Percentiles rank a stretch among this genome's conserved stretches.
phyloP scores from a whole-genome alignment of 352 stramenopile genomes.

The Phytophthora fragariaefolia region DNA sequence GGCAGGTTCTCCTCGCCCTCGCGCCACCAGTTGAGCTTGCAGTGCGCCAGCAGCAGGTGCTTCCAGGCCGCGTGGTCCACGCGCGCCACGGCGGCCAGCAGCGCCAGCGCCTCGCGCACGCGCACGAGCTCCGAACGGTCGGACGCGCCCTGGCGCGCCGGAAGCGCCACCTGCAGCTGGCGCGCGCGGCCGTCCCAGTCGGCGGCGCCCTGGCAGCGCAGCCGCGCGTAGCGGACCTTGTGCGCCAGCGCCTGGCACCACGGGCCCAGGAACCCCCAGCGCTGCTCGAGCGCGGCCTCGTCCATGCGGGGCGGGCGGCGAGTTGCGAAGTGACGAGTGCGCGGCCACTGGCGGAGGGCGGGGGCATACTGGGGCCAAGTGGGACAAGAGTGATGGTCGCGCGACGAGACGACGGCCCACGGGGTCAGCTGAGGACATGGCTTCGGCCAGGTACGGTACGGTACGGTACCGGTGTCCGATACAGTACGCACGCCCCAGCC shows the following conservation, averaged over 20 bases:
- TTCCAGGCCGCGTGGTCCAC: slow-evolving; percentile 37
- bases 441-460: too few species aligned
- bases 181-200: slow-evolving; percentile 1
- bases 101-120: slow-evolving; percentile 34
- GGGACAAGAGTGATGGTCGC: too few species aligned
- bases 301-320: too few species aligned
- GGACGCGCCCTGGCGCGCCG: slow-evolving; percentile 8
- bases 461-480: too few species aligned
- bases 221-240: slow-evolving; percentile 5
- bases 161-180: slow-evolving; percentile 18
- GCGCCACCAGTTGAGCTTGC: slow-evolving; percentile 32
- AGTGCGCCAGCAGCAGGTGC: slow-evolving; percentile 31
- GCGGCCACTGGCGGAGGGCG: too few species aligned
- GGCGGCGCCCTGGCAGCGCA: slow-evolving; percentile 9
- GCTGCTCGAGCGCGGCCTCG: too few species aligned
- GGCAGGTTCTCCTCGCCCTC: slow-evolving; percentile 30
- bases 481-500: too few species aligned
- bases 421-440: too few species aligned
- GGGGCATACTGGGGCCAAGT: too few species aligned
- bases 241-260: slow-evolving; percentile 7
- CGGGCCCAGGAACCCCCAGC: slow-evolving; percentile 20
- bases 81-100: slow-evolving; percentile 31
- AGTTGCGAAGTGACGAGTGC: too few species aligned
- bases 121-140: slow-evolving; percentile 3
- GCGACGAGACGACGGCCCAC: too few species aligned